Base-by-base conservation (phyloP, 768 basidiomycete species). In the Pholiota conissans region DNA sequence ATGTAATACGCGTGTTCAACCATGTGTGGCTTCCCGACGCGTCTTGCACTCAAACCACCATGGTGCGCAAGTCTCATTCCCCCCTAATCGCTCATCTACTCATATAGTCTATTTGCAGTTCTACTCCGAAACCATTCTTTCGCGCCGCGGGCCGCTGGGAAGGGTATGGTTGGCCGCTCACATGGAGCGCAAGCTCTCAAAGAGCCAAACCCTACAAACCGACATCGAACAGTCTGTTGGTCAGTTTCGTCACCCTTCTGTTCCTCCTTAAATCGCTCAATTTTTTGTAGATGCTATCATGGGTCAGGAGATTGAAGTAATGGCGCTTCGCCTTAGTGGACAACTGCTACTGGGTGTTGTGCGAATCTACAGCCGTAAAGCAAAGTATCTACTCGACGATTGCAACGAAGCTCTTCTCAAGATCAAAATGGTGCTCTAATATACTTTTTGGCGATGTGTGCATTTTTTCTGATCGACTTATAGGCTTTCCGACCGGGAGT, bases 91-190 rank as follows among this genome's bases (percentile, higher is more conserved):
- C n/a, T n/a, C n/a, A n/a, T n/a, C 10, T 16, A 56, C 34, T 13
- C n/a, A 22, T 35, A 8, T 20, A 32, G 42, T 20, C 28, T 22
- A n/a, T 24, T 45, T 49, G 20, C 32, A 92, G 92, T 95, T 95
- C 72, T 95, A 93, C 70, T 94, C 93, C 49, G 94, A 97, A 70
- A 88, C 93, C 32, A 93, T 98, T 73, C 82, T 97, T 63, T 93
- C 93, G 46, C 89, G 94, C 65, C 89, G 93, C 55, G 95, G 96
- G 42, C 93, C 96, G 3, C 79, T 99, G 35, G 96, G 94, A 32
- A 93, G 89, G 77, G 94, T 99, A 79, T 99, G 97, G 97, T 89
- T 99, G 53, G 95, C 96, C 39, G 96, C 97, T 1, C 96, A 98
- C 80, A 95, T 96, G 87, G 95, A 98, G 74, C 86, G 93, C 67